Base-by-base conservation (phyloP, 352 stramenopile genomes). In the Globisporangium nunn region DNA sequence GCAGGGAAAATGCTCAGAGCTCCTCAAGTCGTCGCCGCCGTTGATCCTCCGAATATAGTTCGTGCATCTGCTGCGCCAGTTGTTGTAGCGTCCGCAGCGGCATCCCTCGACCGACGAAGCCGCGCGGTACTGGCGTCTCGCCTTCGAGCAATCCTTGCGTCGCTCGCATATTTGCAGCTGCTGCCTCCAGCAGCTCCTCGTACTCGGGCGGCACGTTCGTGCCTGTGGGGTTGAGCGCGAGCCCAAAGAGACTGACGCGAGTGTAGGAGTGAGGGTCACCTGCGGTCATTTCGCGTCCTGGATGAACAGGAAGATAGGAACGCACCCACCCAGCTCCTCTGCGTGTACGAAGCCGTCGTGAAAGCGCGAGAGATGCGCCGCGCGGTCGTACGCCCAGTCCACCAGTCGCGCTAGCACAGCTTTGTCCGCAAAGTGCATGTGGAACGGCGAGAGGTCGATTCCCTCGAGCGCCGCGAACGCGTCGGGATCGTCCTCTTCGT, bases 381-480 rank as follows among this genome's bases (percentile, higher is more conserved):
- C 67, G 56, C 69, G 64, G 54, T 77, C 67, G 61, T 89, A 89
- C 12, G 78, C 73, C 76, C 76, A 89, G 41, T 87, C 76, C 23
- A 89, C 68, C 31, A 89, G 71, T 18, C 65, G 62, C 35, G 72
- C 63, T 17, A 89, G 68, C 18, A 81, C 62, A 33, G 65, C 52
- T 41, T 66, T 70, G 33, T 89, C 70, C 4, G 78, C 76, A 40
- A 68, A 79, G 23, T 83, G 74, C 37, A 78, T 62, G 51, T 81
- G 78, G 58, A 89, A 89, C 12, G 76, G 74, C 17, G 72, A 54
- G 47, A 89, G 52, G 23, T 87, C 74, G 49, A 82, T 52, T 4
- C 74, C 66, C 3, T 62, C 68, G 18, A 86, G 61, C 7, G 71
- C 73, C 0, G 75, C 71, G 5, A 75, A 62, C 56, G 52, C 56